A percentile compares a stretch with the other conserved stretches of the same genome.
These are phyloP conservation scores for Neopestalotiopsis rosae DNA, from an alignment of 2,329 filamentous ascomycete genomes.

Conservation along the genomic window DNA sequence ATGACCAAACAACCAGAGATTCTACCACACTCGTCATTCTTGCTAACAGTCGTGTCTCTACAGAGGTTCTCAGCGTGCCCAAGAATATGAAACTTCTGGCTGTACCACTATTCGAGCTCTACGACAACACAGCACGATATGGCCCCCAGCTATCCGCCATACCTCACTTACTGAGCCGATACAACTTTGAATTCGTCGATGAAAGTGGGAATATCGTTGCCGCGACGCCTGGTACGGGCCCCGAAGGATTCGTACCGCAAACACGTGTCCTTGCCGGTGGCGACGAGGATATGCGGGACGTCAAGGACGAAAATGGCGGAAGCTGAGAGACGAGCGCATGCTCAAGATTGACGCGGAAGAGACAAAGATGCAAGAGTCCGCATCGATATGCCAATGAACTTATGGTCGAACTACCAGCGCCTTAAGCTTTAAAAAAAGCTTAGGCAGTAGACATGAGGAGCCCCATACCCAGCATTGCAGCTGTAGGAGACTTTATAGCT, in stretches of 20 bases:
- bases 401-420: background rate
- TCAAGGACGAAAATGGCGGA: conserved; percentile 45
- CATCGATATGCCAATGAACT: background rate
- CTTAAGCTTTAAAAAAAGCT: background rate
- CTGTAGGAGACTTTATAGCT: background rate
- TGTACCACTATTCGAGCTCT: conserved; percentile 95
- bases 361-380: background rate
- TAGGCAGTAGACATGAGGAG: background rate
- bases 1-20: background rate
- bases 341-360: background rate
- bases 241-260: conserved; percentile 65
- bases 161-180: conserved; percentile 89
- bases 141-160: conserved; percentile 96
- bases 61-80: conserved; percentile 92
- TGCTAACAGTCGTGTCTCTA: conserved; percentile 26
- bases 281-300: conserved; percentile 63
- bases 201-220: conserved; percentile 89
- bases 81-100: conserved; percentile 99
- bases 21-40: background rate
- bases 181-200: conserved; percentile 98
- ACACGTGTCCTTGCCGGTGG: conserved; percentile 69
- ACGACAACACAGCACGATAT: conserved; percentile 95
- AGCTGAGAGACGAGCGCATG: conserved; percentile 21
- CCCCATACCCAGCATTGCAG: background rate
- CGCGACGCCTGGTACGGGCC: conserved; percentile 75